Conservation (phyloP, 2,329 filamentous ascomycete species). For the Sclerotinia spermophila region DNA sequence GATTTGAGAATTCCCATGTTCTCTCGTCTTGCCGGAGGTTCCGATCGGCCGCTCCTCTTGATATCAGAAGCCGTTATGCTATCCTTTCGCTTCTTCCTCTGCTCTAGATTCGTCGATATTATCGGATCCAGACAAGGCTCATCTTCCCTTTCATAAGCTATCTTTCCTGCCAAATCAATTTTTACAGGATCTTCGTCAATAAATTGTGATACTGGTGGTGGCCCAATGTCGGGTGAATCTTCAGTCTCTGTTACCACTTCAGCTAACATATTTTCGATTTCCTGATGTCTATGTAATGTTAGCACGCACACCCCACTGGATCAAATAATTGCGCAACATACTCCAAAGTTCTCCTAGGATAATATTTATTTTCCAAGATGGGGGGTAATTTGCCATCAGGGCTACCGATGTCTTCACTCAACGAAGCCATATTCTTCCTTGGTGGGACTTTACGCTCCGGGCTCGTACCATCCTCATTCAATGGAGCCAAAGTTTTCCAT, state of each 20-base stretch:
- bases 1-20: constrained; percentile 41
- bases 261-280: constrained; percentile 30
- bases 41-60: constrained; percentile 21
- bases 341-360: constrained; percentile 65
- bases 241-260: constrained; percentile 39
- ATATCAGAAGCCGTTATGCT: constrained; percentile 26
- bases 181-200: constrained; percentile 55
- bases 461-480: constrained; percentile 29
- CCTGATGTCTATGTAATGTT: constrained; percentile 31
- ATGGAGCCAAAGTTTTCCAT: constrained; percentile 44
- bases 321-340: constrained; percentile 40
- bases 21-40: constrained; percentile 22
- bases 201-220: constrained; percentile 56
- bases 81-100: constrained; percentile 37
- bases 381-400: constrained; percentile 52
- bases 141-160: constrained; percentile 22
- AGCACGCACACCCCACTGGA: constrained; percentile 11
- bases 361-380: constrained; percentile 67
- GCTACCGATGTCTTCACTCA: constrained; percentile 38
- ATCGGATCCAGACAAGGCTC: constrained; percentile 26
- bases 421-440: constrained; percentile 39
- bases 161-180: constrained; percentile 45
- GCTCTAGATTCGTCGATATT: constrained; percentile 36
- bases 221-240: constrained; percentile 67
- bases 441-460: constrained; percentile 52